Base-by-base conservation (phyloP, 1,139 yeast genomes). In the Scheffersomyces illinoinensis region DNA sequence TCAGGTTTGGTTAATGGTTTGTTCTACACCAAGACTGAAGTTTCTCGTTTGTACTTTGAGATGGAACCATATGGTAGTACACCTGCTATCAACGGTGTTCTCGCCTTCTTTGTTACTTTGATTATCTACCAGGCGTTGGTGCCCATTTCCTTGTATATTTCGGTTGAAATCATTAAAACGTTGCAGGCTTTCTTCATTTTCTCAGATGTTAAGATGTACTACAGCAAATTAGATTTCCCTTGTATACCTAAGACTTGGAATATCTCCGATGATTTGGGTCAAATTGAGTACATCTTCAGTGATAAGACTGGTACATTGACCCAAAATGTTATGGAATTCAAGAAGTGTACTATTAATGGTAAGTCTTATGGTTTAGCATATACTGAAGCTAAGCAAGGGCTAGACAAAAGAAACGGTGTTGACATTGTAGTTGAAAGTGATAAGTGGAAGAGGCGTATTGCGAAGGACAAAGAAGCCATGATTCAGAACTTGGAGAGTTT, bases 281-380 rank as follows among this genome's bases (percentile, higher is more conserved):
- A 95, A 75, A 90, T 95, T 67, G 98, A 95, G 73, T 95, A 93
- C 71, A 88, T 95, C 54, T 95, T 95, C 75, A 91, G 97, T 70
- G 99, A 95, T 76, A 95, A 95, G 75, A 95, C 99, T 0, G 99
- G 99, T 60, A 95, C 99, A 0, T 81, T 95, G 66, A 95, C 99
- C 1, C 98, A 93, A 73, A 95, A 95, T 71, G 91, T 93, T 51
- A 95, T 95, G 99, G 98, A 93, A 74, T 93, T 93, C 76, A 92
- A 92, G 68, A 95, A 95, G 73, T 91, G 97, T 72, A 87, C 97
- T 2, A 89, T 95, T 61, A 87, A 87, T 68, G 98, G 99, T 52
- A 85, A 87, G 58, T 85, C 91, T 12, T 95, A 95, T 69, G 99
- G 99, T 52, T 82, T 91, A 68, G 98, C 98, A 0, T 95, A 93